A percentile compares a stretch with the other conserved stretches of the same genome.
Conservation (phyloP, 140 eudicot genomes). For the Senecio squalidus region DNA sequence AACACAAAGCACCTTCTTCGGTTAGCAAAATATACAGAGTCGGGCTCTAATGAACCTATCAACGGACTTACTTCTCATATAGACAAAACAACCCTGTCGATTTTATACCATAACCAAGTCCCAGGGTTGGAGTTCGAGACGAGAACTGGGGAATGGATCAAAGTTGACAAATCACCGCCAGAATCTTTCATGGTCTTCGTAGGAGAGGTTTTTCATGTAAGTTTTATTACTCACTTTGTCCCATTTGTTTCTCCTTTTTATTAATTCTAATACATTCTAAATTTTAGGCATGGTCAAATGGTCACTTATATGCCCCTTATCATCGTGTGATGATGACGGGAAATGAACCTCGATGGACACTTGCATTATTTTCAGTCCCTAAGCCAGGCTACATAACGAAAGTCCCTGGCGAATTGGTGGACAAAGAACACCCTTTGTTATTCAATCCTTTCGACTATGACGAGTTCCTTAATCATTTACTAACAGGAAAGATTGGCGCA, state of each 20-base stretch:
- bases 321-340: constrained; percentile 49
- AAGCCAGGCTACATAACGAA: constrained; percentile 32
- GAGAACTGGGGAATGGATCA: constrained; percentile 42
- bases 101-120: constrained; percentile 43
- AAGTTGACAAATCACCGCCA: constrained; percentile 32
- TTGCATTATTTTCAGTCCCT: constrained; percentile 44
- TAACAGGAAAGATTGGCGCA: constrained; percentile 36
- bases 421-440: constrained; percentile 39
- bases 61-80: constrained; percentile 42
- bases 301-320: constrained; percentile 36
- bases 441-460: constrained; percentile 49
- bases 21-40: constrained; percentile 45
- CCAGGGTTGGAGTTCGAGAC: constrained; percentile 44
- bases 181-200: constrained; percentile 45
- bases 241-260: not conserved
- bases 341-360: constrained; percentile 27
- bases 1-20: constrained; percentile 38
- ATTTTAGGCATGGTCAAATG: constrained; percentile 48
- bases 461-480: constrained; percentile 41
- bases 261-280: not conserved
- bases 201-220: constrained; percentile 39
- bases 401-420: constrained; percentile 36
- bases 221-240: not conserved
- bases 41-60: constrained; percentile 28
- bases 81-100: constrained; percentile 44